These are phyloP conservation scores for Comarum palustre DNA, from an alignment of 306 rosid species.

Conservation along the genomic window DNA sequence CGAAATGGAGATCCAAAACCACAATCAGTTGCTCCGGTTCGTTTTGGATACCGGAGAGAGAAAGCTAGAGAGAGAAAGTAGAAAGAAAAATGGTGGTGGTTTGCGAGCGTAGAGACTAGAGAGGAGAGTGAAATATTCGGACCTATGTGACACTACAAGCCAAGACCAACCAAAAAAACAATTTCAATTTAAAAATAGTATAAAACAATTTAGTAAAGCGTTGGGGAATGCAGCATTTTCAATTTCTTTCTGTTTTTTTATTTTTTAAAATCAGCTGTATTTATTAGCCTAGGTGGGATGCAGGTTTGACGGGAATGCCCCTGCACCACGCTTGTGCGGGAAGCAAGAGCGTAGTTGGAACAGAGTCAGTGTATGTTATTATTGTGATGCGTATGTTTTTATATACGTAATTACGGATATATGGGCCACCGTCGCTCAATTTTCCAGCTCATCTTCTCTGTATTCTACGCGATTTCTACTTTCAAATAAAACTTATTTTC, in stretches of 20 bases:
- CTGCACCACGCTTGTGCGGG: constrained; percentile 43
- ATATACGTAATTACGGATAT: background rate
- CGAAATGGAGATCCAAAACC: constrained; percentile 39
- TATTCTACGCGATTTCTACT: background rate
- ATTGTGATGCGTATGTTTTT: background rate
- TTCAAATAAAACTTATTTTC: too few species aligned
- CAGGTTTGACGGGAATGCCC: constrained; percentile 36
- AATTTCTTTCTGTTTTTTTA: background rate
- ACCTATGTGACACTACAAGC: constrained; percentile 55
- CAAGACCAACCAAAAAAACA: constrained; percentile 42
- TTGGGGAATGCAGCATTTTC: constrained; percentile 11
- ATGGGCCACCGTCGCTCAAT: constrained; percentile 60
- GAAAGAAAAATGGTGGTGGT: constrained; percentile 19
- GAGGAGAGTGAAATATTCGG: constrained; percentile 52
- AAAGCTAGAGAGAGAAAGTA: background rate
- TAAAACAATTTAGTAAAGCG: background rate
- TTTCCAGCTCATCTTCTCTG: constrained; percentile 55
- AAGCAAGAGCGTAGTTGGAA: constrained; percentile 40
- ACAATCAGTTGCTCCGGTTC: constrained; percentile 7
- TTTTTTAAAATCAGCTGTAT: background rate
- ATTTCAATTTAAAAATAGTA: background rate
- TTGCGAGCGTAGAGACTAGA: constrained; percentile 12
- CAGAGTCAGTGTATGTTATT: background rate
- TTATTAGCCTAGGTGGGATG: background rate
- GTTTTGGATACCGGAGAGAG: constrained; percentile 11